A percentile compares a stretch with the other conserved stretches of the same genome.
phyloP scores from a whole-genome alignment of 495 filamentous ascomycete genomes.

The Parathielavia hyrcaniae region DNA sequence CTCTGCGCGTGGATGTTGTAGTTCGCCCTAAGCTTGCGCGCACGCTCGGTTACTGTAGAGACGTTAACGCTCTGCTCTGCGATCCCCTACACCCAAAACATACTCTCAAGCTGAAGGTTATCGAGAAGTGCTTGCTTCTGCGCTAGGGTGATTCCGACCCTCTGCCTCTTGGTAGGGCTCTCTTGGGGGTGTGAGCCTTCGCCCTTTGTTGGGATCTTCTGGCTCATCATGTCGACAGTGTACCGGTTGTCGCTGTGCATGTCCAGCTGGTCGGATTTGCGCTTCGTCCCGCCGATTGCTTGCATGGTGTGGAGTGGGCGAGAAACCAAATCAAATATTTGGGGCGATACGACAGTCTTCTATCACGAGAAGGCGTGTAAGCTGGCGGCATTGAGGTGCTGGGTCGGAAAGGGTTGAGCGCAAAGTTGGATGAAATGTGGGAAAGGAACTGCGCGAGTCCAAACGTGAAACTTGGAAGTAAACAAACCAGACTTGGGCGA shows the following conservation, averaged over 20 bases:
- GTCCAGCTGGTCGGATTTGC: slow-evolving; percentile 50
- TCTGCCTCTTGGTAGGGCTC: slow-evolving; percentile 57
- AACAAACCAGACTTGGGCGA: slow-evolving; percentile 30
- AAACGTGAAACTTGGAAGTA: slow-evolving; percentile 37
- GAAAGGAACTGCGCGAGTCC: slow-evolving; percentile 11
- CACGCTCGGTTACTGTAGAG: slow-evolving; percentile 75
- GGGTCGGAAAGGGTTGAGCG: background rate
- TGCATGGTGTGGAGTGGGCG: slow-evolving; percentile 29
- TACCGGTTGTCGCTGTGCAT: slow-evolving; percentile 31
- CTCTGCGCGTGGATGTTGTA: slow-evolving; percentile 82
- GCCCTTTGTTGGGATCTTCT: slow-evolving; percentile 40
- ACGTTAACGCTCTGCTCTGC: slow-evolving; percentile 26
- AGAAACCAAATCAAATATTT: background rate
- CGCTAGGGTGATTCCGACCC: slow-evolving; percentile 58
- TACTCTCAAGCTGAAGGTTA: slow-evolving; percentile 90
- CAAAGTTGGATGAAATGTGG: slow-evolving; percentile 17
- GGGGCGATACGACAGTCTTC: background rate
- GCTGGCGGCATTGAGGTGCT: background rate
- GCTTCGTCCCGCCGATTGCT: slow-evolving; percentile 49
- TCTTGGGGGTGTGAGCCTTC: slow-evolving; percentile 41
- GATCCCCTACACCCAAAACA: too few species aligned
- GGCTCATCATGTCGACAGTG: slow-evolving; percentile 26
- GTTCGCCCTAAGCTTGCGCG: slow-evolving; percentile 82
- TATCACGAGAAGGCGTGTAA: too few species aligned
- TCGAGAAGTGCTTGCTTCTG: slow-evolving; percentile 89